Evolutionary conservation across 2,329 filamentous ascomycete genomes (phyloP), one percentile per base, ranked within the genome.

Genomic region (Nemania sp.): DNA sequence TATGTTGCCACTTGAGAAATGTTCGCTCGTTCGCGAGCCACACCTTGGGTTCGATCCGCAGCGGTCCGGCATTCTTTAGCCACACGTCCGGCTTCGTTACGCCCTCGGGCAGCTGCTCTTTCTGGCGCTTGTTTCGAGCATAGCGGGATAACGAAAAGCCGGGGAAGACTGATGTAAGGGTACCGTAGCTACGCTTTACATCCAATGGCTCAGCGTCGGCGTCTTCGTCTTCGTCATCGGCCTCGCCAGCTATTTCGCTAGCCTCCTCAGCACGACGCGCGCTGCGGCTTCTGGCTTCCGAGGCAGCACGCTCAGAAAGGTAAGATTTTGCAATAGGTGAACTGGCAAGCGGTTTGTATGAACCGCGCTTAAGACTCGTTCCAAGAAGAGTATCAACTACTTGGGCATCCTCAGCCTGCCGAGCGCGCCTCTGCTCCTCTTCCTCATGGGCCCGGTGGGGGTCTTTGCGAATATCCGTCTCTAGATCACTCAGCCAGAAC

Each of bases 21-120:
- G 95, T 99, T 63, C 95, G 89, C 78, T 99, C 94, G 76, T 99
- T 99, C 56, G 95, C 95, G 59, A 99, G 88, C 94, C 95, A 99
- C 32, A 99, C 94, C 78, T 99, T 99, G 63, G 92, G 92, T 79
- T 99, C 95, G 59, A 99, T 92, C 73, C 92, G 90, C 66, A 98
- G 84, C 37, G 92, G 90, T 2, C 95, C 94, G 35, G 90, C 85
- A 76, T 99, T 96, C 80, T 99, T 99, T 81, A 99, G 91, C 88
- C 94, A 96, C 66, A 87, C 83, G 9, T 84, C 86, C 1, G 95
- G 95, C 72, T 96, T 88, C 20, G 85, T 85, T n/a, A 99, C 91
- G 34, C 95, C 95, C 25, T 92, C 90, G 0, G 95, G 95, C 2
- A 98, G 81, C 54, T 82, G 77, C 12, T 80, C 78, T 52, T 77